Percentiles rank a stretch among this genome's conserved stretches.
Evolutionary conservation across 1,284 basidiomycete genomes (phyloP).

Genomic region (Afroboletus lepidellus): DNA sequence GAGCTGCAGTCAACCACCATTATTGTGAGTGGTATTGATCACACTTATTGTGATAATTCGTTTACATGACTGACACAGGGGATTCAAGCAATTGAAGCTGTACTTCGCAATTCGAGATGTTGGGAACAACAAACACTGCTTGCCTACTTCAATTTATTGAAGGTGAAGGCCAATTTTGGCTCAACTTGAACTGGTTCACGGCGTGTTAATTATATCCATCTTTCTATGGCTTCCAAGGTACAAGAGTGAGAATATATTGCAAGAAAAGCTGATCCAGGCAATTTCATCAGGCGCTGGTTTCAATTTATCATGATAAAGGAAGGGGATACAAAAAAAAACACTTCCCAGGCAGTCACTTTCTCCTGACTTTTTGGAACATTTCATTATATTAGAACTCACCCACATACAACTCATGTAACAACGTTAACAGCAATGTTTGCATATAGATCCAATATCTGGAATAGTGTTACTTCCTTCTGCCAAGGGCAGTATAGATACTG

Average conservation of each 20-base stretch:
- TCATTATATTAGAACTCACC: neutral
- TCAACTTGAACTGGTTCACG: neutral
- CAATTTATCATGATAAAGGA: neutral
- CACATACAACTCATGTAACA: constrained; percentile 14
- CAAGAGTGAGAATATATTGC: no score
- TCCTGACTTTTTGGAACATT: neutral
- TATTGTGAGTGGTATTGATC: constrained; percentile 53
- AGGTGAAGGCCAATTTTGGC: constrained; percentile 44
- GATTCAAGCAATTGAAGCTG: constrained; percentile 86
- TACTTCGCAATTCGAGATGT: constrained; percentile 83
- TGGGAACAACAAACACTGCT: constrained; percentile 67
- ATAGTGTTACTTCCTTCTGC: no score
- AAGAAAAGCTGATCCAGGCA: no score
- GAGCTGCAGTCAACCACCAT: constrained; percentile 84
- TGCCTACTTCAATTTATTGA: constrained; percentile 84
- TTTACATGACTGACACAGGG: constrained; percentile 42
- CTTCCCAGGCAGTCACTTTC: no score
- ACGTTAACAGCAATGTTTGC: no score
- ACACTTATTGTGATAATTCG: neutral
- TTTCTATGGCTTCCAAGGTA: constrained; percentile 62
- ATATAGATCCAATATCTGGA: no score
- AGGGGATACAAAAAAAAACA: no score
- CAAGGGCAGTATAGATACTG: constrained; percentile 32
- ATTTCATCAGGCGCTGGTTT: no score
- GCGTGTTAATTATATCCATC: neutral